Base-by-base conservation (phyloP, 495 filamentous ascomycete genomes). In the Entonaema liquescens region DNA sequence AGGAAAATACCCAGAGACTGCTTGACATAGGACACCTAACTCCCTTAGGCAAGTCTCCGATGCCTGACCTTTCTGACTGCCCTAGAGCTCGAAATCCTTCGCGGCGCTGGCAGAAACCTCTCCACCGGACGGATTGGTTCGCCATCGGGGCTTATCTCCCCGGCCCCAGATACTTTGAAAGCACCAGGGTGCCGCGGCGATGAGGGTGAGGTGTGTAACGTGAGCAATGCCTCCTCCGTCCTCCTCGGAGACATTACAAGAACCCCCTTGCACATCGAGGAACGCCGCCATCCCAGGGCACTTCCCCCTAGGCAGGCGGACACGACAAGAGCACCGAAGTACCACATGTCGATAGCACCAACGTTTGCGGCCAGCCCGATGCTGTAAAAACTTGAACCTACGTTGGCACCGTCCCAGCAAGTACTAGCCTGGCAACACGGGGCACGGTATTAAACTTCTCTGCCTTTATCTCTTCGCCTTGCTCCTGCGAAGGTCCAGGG, bases 381-480 rank as follows among this genome's bases (percentile, higher is more conserved):
- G 42, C 42, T 47, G 42, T 47, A 47, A 47, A 47, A 47, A 33
- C 31, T 1, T 21, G 21, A 35, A 56, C 53, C 23, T 53, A 47
- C 42, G 25, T 36, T 56, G 53, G 53, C 53, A 19, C 53, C 53
- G 53, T 56, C 53, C 53, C 53, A 17, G 53, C 53, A 56, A 56
- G 53, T 35, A 56, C 53, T 56, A 56, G 53, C 53, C 29, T 31
- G 53, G 53, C 29, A 35, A 56, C 53, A 56, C 53, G 53, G 53
- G 35, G 26, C 29, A 56, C 29, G 53, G 53, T 56, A 56, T 35
- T 19, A 9, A 33, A 35, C 53, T 56, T 56, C 53, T 29, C 53
- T 56, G 53, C 53, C 29, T 28, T 29, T 56, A 56, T 56, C 53
- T 56, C 53, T 33, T 33, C 29, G 53, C 29, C 53, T 54, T n/a